Evolutionary conservation across 306 rosid genomes (phyloP), one percentile per base, ranked within the genome.

Genomic region (Dryas octopetala): DNA sequence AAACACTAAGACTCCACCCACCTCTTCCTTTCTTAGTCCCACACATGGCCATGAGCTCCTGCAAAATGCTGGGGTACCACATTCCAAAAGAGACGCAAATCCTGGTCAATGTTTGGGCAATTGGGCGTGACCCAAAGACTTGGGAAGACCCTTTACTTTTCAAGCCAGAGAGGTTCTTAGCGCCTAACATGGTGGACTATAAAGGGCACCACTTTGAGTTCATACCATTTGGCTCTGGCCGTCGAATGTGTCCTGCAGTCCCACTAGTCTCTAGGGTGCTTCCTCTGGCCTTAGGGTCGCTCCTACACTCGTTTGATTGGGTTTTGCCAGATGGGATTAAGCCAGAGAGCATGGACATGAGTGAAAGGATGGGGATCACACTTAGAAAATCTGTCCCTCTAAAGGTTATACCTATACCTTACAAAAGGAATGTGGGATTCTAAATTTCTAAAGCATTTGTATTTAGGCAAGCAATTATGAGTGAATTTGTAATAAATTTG

Each of bases 11-110:
- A 47, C 92, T 93, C 38, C 98, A 93, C 80, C 97, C 98, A 28
- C 98, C 98, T n/a, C 92, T 93, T 60, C 98, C 98, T 26, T 82
- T 93, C 76, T 49, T 93, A 71, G 96, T 93, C 62, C 98, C 98
- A 19, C 97, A 86, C 81, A 89, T 87, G 98, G 97, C 97, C 66
- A 80, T 83, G 91, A 87, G 86, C 26, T 68, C 87, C 1, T 80
- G 96, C 77, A 64, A 77, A 7, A 76, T 94, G 80, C 79, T 66
- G 9, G 92, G 91, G 64, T 86, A 85, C 72, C 7, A 51, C n/a
- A 88, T 94, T 49, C 97, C 98, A 0, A 86, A 91, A 64, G 86
- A 82, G 13, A 87, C 98, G 1, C 97, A 94, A 63, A 55, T 91
- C 45, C 74, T 94, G 0, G 98, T 94, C 10, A 94, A 94, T 62